A percentile compares a stretch with the other conserved stretches of the same genome.
phyloP scores from a whole-genome alignment of 2,329 filamentous ascomycete genomes.

The Coniella lustricola region DNA sequence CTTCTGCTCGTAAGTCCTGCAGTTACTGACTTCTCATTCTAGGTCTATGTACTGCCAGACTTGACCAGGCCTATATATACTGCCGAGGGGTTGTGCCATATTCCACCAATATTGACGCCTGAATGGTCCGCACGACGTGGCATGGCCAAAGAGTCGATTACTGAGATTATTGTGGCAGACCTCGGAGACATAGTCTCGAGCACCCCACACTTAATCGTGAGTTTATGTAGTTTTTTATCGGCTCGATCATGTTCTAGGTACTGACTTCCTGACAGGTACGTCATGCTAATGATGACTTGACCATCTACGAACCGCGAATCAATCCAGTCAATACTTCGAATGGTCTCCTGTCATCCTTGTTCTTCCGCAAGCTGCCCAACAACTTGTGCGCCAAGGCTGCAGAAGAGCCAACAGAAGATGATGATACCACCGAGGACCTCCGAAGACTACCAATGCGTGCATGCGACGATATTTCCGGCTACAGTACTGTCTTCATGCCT shows the following conservation, averaged over 20 bases:
- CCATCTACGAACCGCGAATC: conserved; percentile 77
- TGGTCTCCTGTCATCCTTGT: conserved; percentile 51
- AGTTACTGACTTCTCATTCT: conserved; percentile 13
- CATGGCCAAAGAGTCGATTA: conserved; percentile 63
- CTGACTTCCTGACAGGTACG: conserved; percentile 50
- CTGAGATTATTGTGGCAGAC: conserved; percentile 77
- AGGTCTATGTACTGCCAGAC: conserved; percentile 73
- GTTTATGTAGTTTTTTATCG: conserved; percentile 24
- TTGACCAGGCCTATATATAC: conserved; percentile 65
- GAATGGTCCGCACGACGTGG: conserved; percentile 66
- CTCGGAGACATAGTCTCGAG: conserved; percentile 67
- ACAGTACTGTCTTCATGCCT: conserved; percentile 75
- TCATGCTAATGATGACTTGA: conserved; percentile 72
- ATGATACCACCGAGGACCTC: conserved; percentile 36
- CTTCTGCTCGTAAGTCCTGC: neutral
- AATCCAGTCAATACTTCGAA: conserved; percentile 31
- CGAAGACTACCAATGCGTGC: conserved; percentile 48
- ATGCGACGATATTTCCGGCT: conserved; percentile 64
- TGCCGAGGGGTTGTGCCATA: conserved; percentile 68
- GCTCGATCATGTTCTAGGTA: conserved; percentile 8
- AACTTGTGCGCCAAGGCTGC: conserved; percentile 55
- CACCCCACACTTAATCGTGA: conserved; percentile 74
- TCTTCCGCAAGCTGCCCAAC: conserved; percentile 71
- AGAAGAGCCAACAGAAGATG: conserved; percentile 41
- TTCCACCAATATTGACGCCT: conserved; percentile 67